Conservation (phyloP, 176 grass and related monocot species). For the Musa acuminata region DNA sequence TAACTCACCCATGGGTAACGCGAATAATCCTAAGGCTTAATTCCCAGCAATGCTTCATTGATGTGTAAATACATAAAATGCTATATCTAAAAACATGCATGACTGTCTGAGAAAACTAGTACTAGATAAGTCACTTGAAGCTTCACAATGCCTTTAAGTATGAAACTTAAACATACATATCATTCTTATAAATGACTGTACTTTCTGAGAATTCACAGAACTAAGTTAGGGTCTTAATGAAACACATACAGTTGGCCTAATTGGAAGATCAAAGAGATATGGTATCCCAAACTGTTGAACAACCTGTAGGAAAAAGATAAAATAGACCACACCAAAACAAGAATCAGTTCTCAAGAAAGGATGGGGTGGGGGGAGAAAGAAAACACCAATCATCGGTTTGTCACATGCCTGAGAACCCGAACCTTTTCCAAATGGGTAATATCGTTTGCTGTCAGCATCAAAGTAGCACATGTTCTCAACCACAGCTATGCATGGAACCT, state of each 20-base stretch:
- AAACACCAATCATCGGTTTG: neutral
- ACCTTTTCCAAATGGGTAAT: constrained; percentile 85
- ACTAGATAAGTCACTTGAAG: too few species aligned
- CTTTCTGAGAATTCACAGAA: neutral
- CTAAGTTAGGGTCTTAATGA: neutral
- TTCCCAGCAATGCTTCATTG: too few species aligned
- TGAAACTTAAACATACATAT: neutral
- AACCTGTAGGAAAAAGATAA: constrained; percentile 49
- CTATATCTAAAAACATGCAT: too few species aligned
- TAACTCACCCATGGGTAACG: too few species aligned
- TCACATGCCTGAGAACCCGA: constrained; percentile 79
- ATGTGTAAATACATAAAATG: too few species aligned
- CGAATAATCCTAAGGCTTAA: too few species aligned
- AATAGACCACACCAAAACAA: neutral
- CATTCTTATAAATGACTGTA: neutral
- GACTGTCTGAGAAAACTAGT: too few species aligned
- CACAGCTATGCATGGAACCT: constrained; percentile 94
- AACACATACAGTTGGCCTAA: constrained; percentile 64
- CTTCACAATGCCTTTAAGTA: too few species aligned
- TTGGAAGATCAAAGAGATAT: constrained; percentile 91
- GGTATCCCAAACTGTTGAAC: constrained; percentile 97
- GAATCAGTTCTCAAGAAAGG: neutral
- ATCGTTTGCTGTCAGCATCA: constrained; percentile 82
- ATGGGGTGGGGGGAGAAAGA: neutral
- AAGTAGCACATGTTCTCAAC: constrained; percentile 99